Evolutionary conservation across 129 eudicot genomes (phyloP).

Genomic region (sunflower (Helianthus annuus)): HanXRQr2.0-SUNRISE NC_035443.2:147396593-147397092

Average conservation of each 20-base stretch:
- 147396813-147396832: background rate
- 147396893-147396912: background rate
- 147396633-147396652: no score
- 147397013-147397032: background rate
- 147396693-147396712: no score
- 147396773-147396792: background rate
- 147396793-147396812: background rate
- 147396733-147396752: no score
- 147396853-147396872: background rate
- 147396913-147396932: background rate
- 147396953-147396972: background rate
- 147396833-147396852: constrained; percentile 8
- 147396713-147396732: no score
- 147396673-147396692: no score
- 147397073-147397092: background rate
- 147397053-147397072: background rate
- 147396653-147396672: no score
- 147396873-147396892: background rate
- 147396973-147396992: background rate
- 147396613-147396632: no score
- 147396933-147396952: background rate
- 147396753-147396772: no score
- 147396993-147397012: background rate
- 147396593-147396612: no score
- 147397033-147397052: background rate